phyloP scores from a whole-genome alignment of 2,329 filamentous ascomycete genomes.

The Colletotrichum sp. region DNA sequence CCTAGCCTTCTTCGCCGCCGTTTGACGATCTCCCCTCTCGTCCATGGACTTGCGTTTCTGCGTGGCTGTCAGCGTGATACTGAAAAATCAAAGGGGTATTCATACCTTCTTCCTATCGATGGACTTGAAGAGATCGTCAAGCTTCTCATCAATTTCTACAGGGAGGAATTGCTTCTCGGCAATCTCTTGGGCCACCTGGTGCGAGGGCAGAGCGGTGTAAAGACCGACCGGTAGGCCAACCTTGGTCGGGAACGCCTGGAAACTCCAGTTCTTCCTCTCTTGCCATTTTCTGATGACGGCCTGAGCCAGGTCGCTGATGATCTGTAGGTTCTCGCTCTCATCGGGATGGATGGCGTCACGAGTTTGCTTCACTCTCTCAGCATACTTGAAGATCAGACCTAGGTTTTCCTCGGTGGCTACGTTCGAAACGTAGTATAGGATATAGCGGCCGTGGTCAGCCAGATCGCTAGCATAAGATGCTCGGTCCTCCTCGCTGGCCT shows the following conservation, averaged over 20 bases:
- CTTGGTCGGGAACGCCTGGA: conserved; percentile 83
- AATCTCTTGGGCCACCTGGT: conserved; percentile 81
- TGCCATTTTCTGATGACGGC: conserved; percentile 84
- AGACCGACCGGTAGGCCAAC: conserved; percentile 80
- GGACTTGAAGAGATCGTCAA: conserved; percentile 70
- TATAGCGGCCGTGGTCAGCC: conserved; percentile 83
- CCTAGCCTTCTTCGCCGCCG: conserved; percentile 43
- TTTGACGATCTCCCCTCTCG: conserved; percentile 51
- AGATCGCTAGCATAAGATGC: conserved; percentile 58
- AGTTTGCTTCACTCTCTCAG: conserved; percentile 90
- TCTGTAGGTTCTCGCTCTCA: conserved; percentile 77
- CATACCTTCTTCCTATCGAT: conserved; percentile 76
- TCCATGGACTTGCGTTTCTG: conserved; percentile 63
- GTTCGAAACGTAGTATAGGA: conserved; percentile 84
- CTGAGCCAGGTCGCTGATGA: conserved; percentile 86
- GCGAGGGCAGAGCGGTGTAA: conserved; percentile 76
- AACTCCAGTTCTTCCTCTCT: conserved; percentile 82
- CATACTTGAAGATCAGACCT: conserved; percentile 87
- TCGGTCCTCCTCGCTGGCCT: conserved; percentile 39
- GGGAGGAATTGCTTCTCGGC: conserved; percentile 85
- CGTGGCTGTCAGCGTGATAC: conserved; percentile 26
- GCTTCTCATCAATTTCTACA: conserved; percentile 73
- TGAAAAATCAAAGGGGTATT: not conserved
- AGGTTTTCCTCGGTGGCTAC: conserved; percentile 88
- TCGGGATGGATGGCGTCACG: conserved; percentile 75